Base-by-base conservation (phyloP, 2,329 filamentous ascomycete genomes). In the Ceratocystis eucalypticola region DNA sequence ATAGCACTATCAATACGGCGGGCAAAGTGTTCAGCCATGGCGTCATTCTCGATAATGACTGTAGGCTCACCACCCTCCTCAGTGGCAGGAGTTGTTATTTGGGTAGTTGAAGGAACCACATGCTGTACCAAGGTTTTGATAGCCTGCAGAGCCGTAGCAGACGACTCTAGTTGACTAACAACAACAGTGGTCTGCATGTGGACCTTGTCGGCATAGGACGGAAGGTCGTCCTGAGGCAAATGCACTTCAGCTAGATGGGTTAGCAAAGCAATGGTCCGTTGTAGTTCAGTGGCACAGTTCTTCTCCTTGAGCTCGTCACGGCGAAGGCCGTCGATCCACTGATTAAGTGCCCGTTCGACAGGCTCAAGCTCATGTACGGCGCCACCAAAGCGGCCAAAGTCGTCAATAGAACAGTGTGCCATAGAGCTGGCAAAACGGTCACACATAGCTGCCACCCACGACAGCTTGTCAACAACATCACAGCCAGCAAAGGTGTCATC, bases 351-450 rank as follows among this genome's bases (percentile, higher is more conserved):
- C 67, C 91, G 84, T 76, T 99, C 94, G 10, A 97, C 90, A 0
- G 92, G 91, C 73, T 96, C 90, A 63, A 97, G 80, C 74, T 97
- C 94, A 71, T 91, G 89, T 67, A 94, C 76, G 1, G 91, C 89
- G 53, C 87, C 86, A 71, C 91, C 88, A 70, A 91, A 94, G 69
- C 80, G 85, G 59, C 83, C 82, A 74, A 97, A 97, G 67, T 90
- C 84, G 61, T 89, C 85, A 0, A 88, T 79, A 1, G 88, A 87
- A 75, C 91, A 95, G 70, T 85, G 84, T 70, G 82, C 87, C 71
- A 96, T 91, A 68, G 88, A 87, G 68, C 85, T 88, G 73, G 88
- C 85, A 71, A 96, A 94, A 46, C 91, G 88, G 69, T 89, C 85
- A 72, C 91, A 95, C 81, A 94, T 91, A 55, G 84, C 83, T 10